phyloP scores from a whole-genome alignment of 2,329 filamentous ascomycete species.

The Sarocladium strictum region DNA sequence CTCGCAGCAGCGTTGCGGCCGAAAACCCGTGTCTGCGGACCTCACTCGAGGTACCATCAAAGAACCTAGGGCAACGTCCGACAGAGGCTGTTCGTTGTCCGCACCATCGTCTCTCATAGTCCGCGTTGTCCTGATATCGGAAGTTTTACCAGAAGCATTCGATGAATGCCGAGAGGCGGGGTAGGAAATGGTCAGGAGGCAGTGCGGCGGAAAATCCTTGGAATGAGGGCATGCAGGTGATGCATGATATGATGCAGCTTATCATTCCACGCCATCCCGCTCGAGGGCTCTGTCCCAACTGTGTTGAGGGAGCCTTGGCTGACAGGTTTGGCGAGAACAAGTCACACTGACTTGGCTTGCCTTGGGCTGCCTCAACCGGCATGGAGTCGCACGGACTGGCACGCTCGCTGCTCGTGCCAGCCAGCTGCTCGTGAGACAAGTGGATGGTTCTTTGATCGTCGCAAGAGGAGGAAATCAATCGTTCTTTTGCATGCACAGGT shows the following conservation, averaged over 20 bases:
- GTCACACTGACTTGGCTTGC: neutral
- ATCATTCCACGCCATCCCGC: neutral
- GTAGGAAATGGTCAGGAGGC: neutral
- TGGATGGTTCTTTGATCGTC: no score
- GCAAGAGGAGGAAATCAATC: no score
- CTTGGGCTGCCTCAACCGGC: neutral
- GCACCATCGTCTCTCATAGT: neutral
- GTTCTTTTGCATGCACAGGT: neutral
- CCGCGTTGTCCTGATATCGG: neutral
- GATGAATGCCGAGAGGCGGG: conserved; percentile 6
- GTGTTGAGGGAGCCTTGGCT: neutral
- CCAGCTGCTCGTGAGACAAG: no score
- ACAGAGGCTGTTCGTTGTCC: no score
- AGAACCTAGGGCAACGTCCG: neutral
- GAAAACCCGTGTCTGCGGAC: neutral
- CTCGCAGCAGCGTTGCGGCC: neutral
- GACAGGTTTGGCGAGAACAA: neutral
- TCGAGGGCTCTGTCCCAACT: neutral
- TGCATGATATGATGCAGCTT: conserved; percentile 8
- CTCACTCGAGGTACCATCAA: neutral
- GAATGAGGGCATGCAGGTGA: neutral
- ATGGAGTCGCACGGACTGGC: neutral
- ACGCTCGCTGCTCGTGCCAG: neutral
- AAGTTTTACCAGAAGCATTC: neutral
- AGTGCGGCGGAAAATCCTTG: neutral